A percentile compares a stretch with the other conserved stretches of the same genome.
phyloP scores from a whole-genome alignment of 257 asterid species.

The Thymus quinquecostatus region DNA sequence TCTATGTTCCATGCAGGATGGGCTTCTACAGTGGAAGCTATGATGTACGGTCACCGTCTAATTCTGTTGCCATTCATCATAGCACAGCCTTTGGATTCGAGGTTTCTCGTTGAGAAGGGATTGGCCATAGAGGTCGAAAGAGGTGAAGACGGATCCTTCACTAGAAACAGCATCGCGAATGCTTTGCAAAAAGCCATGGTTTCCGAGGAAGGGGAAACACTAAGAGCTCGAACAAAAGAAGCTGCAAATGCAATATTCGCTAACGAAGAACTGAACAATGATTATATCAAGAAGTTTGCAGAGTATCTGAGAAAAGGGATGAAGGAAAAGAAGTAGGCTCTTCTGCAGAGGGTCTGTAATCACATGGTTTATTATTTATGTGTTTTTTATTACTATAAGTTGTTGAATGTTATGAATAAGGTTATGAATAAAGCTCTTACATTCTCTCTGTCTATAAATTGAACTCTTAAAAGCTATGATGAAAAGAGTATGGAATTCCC shows the following conservation, averaged over 20 bases:
- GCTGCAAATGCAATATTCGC: conserved; percentile 15
- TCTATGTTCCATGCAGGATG: conserved; percentile 39
- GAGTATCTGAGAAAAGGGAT: conserved; percentile 31
- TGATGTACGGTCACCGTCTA: conserved; percentile 35
- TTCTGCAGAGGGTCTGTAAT: neutral
- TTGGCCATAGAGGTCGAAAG: conserved; percentile 45
- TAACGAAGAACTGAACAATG: neutral
- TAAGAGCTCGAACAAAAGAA: conserved; percentile 24
- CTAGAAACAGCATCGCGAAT: conserved; percentile 34
- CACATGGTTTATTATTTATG: neutral
- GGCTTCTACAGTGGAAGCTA: conserved; percentile 38
- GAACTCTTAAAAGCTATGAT: too few species aligned
- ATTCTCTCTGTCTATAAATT: too few species aligned
- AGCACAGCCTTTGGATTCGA: conserved; percentile 43
- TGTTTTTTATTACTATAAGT: neutral
- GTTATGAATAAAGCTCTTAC: too few species aligned
- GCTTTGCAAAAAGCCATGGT: conserved; percentile 31
- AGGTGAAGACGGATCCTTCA: conserved; percentile 41
- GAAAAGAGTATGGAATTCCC: too few species aligned
- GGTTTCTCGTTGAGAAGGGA: conserved; percentile 46
- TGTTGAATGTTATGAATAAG: neutral
- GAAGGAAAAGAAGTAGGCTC: neutral
- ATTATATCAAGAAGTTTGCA: conserved; percentile 1
- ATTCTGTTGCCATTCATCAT: conserved; percentile 40
- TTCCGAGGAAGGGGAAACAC: conserved; percentile 18